Percentiles rank a stretch among this genome's conserved stretches.
phyloP scores from a whole-genome alignment of 2,329 filamentous ascomycete genomes.

The Zymoseptoria crescenta region DNA sequence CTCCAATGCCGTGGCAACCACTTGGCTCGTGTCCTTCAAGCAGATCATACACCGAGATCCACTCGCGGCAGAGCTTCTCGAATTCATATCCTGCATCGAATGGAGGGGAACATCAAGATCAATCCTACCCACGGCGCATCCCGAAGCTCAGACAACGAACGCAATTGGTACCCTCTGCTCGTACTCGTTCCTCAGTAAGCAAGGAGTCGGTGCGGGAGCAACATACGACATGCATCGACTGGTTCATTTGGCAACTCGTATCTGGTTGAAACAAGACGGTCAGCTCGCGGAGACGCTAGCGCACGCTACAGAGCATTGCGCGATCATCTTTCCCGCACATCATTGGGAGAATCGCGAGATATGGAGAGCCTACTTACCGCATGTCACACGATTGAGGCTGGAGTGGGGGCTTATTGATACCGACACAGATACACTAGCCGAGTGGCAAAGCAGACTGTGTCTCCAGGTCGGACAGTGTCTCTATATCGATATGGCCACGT shows the following conservation, averaged over 20 bases:
- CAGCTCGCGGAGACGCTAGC: background rate
- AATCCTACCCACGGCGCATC: conserved; percentile 11
- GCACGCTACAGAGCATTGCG: conserved; percentile 4
- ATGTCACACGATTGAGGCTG: background rate
- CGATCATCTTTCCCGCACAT: conserved; percentile 3
- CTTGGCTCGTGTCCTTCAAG: conserved; percentile 17
- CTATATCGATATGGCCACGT: background rate
- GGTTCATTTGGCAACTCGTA: conserved; percentile 12
- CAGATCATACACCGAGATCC: conserved; percentile 10
- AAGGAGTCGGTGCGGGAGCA: background rate
- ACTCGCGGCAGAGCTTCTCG: conserved; percentile 12
- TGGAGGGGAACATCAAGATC: conserved; percentile 17
- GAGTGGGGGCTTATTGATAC: background rate
- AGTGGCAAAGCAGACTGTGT: background rate
- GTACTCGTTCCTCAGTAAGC: conserved; percentile 16
- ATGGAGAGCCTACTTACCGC: background rate
- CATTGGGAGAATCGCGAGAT: background rate
- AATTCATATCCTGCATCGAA: conserved; percentile 20
- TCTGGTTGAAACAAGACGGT: conserved; percentile 7
- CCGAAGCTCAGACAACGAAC: conserved; percentile 14
- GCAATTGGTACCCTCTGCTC: conserved; percentile 13
- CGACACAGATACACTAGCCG: background rate
- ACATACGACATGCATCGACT: conserved; percentile 19
- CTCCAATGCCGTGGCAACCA: conserved; percentile 14
- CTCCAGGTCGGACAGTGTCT: background rate